These are phyloP conservation scores for Paramecium bursaria DNA, from an alignment of 73 alveolate species.

Conservation along the genomic window DNA sequence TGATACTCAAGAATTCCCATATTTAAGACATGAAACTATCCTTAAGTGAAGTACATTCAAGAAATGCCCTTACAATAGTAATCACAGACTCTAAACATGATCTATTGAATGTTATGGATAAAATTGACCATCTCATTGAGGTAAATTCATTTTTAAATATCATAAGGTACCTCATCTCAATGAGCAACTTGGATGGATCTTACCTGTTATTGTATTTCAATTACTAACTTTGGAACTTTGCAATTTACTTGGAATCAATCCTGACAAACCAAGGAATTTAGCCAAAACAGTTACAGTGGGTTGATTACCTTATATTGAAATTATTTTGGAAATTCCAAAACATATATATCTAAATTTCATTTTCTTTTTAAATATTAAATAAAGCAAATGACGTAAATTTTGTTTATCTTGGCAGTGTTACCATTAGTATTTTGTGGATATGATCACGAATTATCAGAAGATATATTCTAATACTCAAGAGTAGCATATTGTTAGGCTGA, in stretches of 20 bases:
- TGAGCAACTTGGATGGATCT: conserved; percentile 86
- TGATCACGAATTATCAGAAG: neutral
- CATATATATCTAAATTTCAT: too few relatives aligned
- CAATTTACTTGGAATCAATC: conserved; percentile 79
- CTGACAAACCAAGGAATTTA: conserved; percentile 92
- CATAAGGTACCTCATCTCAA: conserved; percentile 70
- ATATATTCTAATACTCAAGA: conserved; percentile 2
- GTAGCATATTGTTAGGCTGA: conserved; percentile 6
- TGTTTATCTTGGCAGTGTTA: too few relatives aligned
- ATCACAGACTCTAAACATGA: conserved; percentile 40
- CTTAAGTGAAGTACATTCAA: conserved; percentile 73
- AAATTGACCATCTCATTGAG: conserved; percentile 61
- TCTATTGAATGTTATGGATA: conserved; percentile 1
- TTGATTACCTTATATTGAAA: too few relatives aligned
- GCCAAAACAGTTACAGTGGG: conserved; percentile 88
- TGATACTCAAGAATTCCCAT: conserved; percentile 77
- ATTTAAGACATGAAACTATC: conserved; percentile 69
- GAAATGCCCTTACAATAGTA: conserved; percentile 69
- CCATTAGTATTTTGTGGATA: too few relatives aligned
- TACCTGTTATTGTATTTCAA: conserved; percentile 90
- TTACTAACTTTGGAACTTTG: conserved; percentile 89
- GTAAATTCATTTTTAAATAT: conserved; percentile 19
- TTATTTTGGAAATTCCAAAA: too few relatives aligned
- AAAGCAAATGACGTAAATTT: too few relatives aligned
- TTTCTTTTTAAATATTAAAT: too few relatives aligned